Conservation (phyloP, 371 early-diverging fungal species). For the Dinochytrium kinnereticum region DNA sequence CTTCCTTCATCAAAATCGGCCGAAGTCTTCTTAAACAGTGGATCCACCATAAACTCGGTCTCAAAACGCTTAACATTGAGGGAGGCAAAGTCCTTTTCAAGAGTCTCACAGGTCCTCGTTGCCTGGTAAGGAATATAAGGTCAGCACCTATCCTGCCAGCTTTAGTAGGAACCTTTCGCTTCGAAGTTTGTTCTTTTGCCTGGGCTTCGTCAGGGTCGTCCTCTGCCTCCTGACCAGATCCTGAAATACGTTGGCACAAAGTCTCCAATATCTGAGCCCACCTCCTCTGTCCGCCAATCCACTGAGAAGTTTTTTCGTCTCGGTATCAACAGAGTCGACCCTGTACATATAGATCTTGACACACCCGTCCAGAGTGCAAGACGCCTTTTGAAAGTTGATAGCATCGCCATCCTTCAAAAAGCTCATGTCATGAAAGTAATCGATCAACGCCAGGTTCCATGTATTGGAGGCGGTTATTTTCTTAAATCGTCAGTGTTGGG, state of each 20-base stretch:
- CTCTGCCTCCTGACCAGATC: constrained; percentile 28
- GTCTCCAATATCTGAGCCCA: not conserved
- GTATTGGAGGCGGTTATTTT: constrained; percentile 98
- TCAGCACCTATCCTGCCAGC: not conserved
- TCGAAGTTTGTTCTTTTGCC: constrained; percentile 9
- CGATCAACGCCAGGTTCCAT: constrained; percentile 98
- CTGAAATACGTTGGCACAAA: not conserved
- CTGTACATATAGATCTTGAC: constrained; percentile 98
- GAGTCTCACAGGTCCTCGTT: constrained; percentile 53
- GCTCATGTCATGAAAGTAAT: constrained; percentile 97
- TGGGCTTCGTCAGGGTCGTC: constrained; percentile 23
- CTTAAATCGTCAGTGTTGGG: constrained; percentile 46
- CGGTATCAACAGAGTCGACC: constrained; percentile 97
- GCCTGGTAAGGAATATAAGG: constrained; percentile 4
- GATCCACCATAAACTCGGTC: constrained; percentile 91
- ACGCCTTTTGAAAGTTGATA: constrained; percentile 99
- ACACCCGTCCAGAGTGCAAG: constrained; percentile 98
- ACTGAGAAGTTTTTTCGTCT: constrained; percentile 90
- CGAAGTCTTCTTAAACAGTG: constrained; percentile 96
- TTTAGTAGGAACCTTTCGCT: not conserved
- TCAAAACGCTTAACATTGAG: constrained; percentile 89
- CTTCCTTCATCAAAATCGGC: constrained; percentile 99
- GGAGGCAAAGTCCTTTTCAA: constrained; percentile 78
- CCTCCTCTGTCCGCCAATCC: constrained; percentile 65
- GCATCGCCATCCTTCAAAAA: constrained; percentile 92